Base-by-base conservation (phyloP, 768 basidiomycete genomes). In the Suillus lakei region DNA sequence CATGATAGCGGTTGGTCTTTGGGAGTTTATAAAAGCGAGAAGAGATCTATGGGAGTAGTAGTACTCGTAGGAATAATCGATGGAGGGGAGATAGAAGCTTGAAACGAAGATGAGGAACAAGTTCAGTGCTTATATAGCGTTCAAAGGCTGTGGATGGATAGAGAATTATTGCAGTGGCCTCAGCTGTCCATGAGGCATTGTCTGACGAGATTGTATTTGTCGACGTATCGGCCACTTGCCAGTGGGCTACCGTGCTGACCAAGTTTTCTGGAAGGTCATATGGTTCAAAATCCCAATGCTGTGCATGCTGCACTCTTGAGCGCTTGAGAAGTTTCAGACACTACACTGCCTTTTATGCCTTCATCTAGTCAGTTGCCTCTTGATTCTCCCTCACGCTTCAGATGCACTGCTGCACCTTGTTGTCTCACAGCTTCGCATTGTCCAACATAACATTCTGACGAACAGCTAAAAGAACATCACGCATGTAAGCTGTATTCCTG, bases 1-100 rank as follows among this genome's bases (percentile, higher is more conserved):
- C 66, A 66, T 67, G 55, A 18, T 43, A 43, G 28, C 64, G 34
- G 43, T 13, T 23, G 62, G 30, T 61, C 58, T 69, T 66, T 41
- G 28, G 16, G 39, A 62, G 48, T 30, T 7, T n/a, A 2, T 7
- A 8, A 13, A 30, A 39, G 34, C 5, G 36, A 21, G 39, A 26
- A 50, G 8, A 34, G 28, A 32, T 53, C 30, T 53, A 30, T 30
- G 18, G 28, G 28, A 26, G 50, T 2, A 26, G 3, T 16, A 10
- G 18, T 21, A 18, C 26, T 28, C 8, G 28, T 30, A 28, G 28
- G 26, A 28, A 26, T 1, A 16, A 16, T 26, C 15, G 13, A 51
- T 28, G 50, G 50, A 18, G 28, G 51, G 43, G 43, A 44, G 18
- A 30, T 53, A 21, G 18, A 53, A 53, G 18, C 30, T 30, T 21